Conservation (phyloP, 2,329 filamentous ascomycete genomes). For the Hysterium pulicare region DNA sequence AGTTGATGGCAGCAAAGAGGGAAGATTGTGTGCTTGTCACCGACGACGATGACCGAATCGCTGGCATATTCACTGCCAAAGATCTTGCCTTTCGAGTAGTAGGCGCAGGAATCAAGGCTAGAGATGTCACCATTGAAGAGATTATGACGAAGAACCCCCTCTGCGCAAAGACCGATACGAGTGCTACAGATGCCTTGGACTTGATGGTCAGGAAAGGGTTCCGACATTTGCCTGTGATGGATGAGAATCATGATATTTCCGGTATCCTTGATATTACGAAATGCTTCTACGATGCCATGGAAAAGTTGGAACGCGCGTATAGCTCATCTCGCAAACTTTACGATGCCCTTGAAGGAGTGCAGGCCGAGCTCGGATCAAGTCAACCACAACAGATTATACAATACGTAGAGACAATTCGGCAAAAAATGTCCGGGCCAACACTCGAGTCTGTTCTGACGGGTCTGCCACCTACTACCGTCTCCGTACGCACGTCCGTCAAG, state of each 20-base stretch:
- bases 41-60: slow-evolving; percentile 95
- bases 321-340: slow-evolving; percentile 97
- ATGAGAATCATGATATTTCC: slow-evolving; percentile 98
- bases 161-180: slow-evolving; percentile 95
- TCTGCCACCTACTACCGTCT: slow-evolving; percentile 88
- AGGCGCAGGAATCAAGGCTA: slow-evolving; percentile 82
- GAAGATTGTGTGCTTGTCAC: slow-evolving; percentile 98
- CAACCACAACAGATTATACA: slow-evolving; percentile 99
- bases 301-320: slow-evolving; percentile 97
- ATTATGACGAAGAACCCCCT: slow-evolving; percentile 99
- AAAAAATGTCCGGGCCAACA: slow-evolving; percentile 97
- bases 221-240: slow-evolving; percentile 96
- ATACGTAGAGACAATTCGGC: slow-evolving; percentile 91
- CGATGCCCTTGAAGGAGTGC: slow-evolving; percentile 94
- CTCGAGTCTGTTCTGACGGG: slow-evolving; percentile 92
- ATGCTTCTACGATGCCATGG: slow-evolving; percentile 99
- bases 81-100: slow-evolving; percentile 97
- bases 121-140: slow-evolving; percentile 87
- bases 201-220: slow-evolving; percentile 99
- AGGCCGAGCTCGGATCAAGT: slow-evolving; percentile 91
- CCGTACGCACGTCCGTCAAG: slow-evolving; percentile 91
- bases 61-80: slow-evolving; percentile 98
- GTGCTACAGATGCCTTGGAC: slow-evolving; percentile 93
- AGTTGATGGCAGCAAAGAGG: slow-evolving; percentile 97
- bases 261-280: slow-evolving; percentile 98